Conservation (phyloP, 164 flowering plant genomes). For the Aristolochia contorta region DNA sequence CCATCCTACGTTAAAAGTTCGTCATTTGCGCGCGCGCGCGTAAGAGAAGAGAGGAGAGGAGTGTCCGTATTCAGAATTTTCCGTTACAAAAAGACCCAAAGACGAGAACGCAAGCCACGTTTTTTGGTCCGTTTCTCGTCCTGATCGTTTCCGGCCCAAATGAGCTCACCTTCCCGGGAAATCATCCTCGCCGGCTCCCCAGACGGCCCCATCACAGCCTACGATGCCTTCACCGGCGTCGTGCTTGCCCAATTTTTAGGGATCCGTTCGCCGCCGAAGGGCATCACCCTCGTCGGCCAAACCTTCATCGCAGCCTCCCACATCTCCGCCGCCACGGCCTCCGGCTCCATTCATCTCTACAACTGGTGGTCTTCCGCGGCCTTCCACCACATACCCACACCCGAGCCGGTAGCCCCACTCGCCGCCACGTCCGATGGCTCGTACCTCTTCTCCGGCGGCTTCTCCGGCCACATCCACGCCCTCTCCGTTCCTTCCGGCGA, state of each 20-base stretch:
- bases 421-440: conserved; percentile 29
- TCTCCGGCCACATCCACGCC: conserved; percentile 31
- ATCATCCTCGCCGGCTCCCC: conserved; percentile 30
- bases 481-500: conserved; percentile 30
- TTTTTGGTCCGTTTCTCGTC: no score
- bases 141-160: neutral
- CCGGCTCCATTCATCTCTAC: conserved; percentile 10
- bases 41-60: no score
- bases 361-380: conserved; percentile 22
- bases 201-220: conserved; percentile 15
- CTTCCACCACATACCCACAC: conserved; percentile 22
- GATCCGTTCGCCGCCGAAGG: conserved; percentile 16
- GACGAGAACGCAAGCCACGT: no score
- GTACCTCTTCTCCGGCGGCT: conserved; percentile 42
- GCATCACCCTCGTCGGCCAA: conserved; percentile 31
- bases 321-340: conserved; percentile 14
- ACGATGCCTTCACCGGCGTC: conserved; percentile 10
- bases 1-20: no score
- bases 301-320: conserved; percentile 34
- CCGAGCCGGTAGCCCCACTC: conserved; percentile 47
- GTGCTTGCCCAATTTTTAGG: conserved; percentile 13
- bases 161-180: conserved; percentile 10
- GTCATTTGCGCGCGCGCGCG: no score
- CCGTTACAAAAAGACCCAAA: no score
- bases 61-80: no score